phyloP scores from a whole-genome alignment of 2,329 filamentous ascomycete genomes.

The Chaetomium olivaceum region DNA sequence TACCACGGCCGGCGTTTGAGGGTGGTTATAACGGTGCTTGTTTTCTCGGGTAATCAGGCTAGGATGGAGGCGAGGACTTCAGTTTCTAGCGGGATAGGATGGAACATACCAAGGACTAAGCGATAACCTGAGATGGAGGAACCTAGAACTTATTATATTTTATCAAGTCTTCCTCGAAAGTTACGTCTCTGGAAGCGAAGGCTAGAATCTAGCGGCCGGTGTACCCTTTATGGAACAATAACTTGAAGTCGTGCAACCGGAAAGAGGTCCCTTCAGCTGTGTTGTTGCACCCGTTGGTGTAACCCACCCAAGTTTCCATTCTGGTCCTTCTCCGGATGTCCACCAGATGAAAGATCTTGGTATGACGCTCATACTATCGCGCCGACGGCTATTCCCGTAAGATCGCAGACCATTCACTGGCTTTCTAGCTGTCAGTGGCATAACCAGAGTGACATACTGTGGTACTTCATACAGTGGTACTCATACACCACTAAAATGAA shows the following conservation, averaged over 20 bases:
- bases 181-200: background rate
- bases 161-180: background rate
- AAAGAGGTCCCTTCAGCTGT: background rate
- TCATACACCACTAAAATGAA: background rate
- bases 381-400: too few relatives aligned
- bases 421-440: too few relatives aligned
- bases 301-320: background rate
- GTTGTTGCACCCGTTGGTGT: background rate
- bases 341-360: background rate
- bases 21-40: background rate
- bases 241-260: background rate
- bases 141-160: background rate
- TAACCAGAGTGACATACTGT: too few relatives aligned
- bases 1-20: slow-evolving; percentile 13
- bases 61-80: background rate
- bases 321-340: too few relatives aligned
- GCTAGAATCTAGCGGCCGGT: background rate
- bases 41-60: background rate
- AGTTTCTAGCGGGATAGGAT: background rate
- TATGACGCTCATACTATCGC: background rate
- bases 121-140: background rate
- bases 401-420: too few relatives aligned
- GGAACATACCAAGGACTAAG: background rate
- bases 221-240: background rate
- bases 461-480: too few relatives aligned